Percentiles rank a stretch among this genome's conserved stretches.
These are phyloP conservation scores for Trichoderma hamatum DNA, from an alignment of 2,329 filamentous ascomycete genomes.

Conservation along the genomic window DNA sequence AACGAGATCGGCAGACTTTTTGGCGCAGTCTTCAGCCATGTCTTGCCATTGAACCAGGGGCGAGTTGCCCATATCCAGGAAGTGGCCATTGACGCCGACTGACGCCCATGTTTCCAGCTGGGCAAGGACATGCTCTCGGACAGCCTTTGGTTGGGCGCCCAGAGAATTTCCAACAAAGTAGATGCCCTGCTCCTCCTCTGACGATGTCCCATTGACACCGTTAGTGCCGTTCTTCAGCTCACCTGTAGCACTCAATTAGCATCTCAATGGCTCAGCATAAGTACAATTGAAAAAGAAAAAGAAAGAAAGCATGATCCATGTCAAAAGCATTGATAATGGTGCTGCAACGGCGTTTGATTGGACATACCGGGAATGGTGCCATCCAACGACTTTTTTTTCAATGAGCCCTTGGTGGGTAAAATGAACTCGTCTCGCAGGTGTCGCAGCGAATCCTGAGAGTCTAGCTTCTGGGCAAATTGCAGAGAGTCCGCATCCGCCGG, in stretches of 20 bases:
- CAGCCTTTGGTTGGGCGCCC: slow-evolving; percentile 76
- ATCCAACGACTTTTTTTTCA: slow-evolving; percentile 64
- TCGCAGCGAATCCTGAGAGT: slow-evolving; percentile 62
- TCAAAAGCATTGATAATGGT: not conserved
- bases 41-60: slow-evolving; percentile 74
- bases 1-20: slow-evolving; percentile 71
- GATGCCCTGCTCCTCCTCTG: slow-evolving; percentile 50
- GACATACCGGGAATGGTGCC: slow-evolving; percentile 48
- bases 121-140: slow-evolving; percentile 65
- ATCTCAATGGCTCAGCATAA: not conserved
- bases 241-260: slow-evolving; percentile 1
- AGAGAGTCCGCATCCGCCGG: slow-evolving; percentile 51
- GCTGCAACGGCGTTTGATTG: not conserved
- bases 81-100: slow-evolving; percentile 84
- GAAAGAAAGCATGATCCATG: not conserved
- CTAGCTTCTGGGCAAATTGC: slow-evolving; percentile 56
- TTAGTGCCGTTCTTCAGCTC: slow-evolving; percentile 32
- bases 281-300: not conserved
- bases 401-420: slow-evolving; percentile 72
- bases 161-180: slow-evolving; percentile 93
- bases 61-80: slow-evolving; percentile 68
- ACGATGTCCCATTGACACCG: slow-evolving; percentile 32
- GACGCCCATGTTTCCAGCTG: slow-evolving; percentile 84
- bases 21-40: slow-evolving; percentile 74
- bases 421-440: slow-evolving; percentile 71